Evolutionary conservation across 129 eudicot species (phyloP).

Genomic region (Apium graveolens): DNA sequence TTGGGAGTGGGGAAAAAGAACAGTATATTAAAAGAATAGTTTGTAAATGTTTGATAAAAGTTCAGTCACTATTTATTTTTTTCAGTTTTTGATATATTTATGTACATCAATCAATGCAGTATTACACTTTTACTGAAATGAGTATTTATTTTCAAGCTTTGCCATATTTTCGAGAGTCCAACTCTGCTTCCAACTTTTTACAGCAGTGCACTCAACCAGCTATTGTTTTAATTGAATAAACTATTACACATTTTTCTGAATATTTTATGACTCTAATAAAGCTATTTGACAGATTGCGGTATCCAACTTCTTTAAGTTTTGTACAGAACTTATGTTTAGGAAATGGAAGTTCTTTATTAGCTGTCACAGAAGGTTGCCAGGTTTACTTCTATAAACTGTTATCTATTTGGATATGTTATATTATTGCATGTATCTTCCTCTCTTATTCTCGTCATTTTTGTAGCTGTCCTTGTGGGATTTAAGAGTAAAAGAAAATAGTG

Average conservation of each 20-base stretch:
- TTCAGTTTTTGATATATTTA: neutral
- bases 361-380: slow-evolving; percentile 87
- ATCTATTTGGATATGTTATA: neutral
- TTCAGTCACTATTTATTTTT: neutral
- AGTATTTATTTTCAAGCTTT: neutral
- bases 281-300: slow-evolving; percentile 58
- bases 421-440: slow-evolving; percentile 3
- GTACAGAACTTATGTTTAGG: slow-evolving; percentile 28
- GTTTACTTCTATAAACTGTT: slow-evolving; percentile 18
- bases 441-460: neutral
- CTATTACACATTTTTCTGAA: neutral
- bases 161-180: neutral
- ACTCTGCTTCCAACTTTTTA: neutral
- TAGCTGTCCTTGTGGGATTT: slow-evolving; percentile 76
- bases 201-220: neutral
- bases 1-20: neutral
- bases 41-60: neutral
- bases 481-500: slow-evolving; percentile 69
- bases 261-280: slow-evolving; percentile 5
- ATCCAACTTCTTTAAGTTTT: slow-evolving; percentile 63
- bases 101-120: neutral
- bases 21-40: neutral
- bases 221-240: neutral
- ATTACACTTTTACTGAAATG: neutral
- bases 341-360: slow-evolving; percentile 55